phyloP scores from a whole-genome alignment of 2,329 filamentous ascomycete genomes.

The Colletotrichum musicola region DNA sequence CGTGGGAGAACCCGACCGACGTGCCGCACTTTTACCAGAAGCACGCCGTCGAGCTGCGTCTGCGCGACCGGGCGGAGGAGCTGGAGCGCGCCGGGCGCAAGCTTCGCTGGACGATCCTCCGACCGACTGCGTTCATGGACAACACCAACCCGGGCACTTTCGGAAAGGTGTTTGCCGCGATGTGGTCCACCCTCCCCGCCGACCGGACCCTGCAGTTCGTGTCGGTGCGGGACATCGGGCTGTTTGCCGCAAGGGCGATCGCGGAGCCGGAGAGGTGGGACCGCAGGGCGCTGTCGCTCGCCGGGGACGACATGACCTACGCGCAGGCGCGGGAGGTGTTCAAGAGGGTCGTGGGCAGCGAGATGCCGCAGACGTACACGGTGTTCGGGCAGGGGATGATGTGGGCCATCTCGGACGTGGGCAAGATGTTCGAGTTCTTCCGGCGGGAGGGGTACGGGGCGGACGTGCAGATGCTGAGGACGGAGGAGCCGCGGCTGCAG shows the following conservation, averaged over 20 bases:
- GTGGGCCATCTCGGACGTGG: slow-evolving; percentile 38
- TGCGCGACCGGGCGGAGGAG: slow-evolving; percentile 37
- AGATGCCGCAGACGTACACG: slow-evolving; percentile 35
- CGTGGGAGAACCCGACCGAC: slow-evolving; percentile 42
- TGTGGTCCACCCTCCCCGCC: slow-evolving; percentile 44
- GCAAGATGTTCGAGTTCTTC: slow-evolving; percentile 41
- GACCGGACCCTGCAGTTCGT: slow-evolving; percentile 44
- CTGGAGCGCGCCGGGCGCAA: slow-evolving; percentile 2
- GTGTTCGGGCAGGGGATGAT: slow-evolving; percentile 35
- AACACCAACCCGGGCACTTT: slow-evolving; percentile 45
- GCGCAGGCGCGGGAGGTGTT: slow-evolving; percentile 32
- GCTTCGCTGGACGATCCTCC: slow-evolving; percentile 43
- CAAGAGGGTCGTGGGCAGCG: slow-evolving; percentile 25
- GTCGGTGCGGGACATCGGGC: slow-evolving; percentile 45
- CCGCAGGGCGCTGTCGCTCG: slow-evolving; percentile 35
- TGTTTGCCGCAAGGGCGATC: slow-evolving; percentile 40
- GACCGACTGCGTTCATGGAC: slow-evolving; percentile 47
- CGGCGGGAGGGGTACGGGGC: slow-evolving; percentile 36
- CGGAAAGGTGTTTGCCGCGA: slow-evolving; percentile 44
- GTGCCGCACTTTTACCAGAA: slow-evolving; percentile 44
- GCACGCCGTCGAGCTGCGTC: slow-evolving; percentile 39
- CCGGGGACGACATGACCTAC: slow-evolving; percentile 39
- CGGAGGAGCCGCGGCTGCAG: slow-evolving; percentile 39
- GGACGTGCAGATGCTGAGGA: slow-evolving; percentile 32
- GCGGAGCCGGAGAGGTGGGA: slow-evolving; percentile 38